Evolutionary conservation across 129 eudicot species (phyloP).

Genomic region (Erigeron canadensis): DNA sequence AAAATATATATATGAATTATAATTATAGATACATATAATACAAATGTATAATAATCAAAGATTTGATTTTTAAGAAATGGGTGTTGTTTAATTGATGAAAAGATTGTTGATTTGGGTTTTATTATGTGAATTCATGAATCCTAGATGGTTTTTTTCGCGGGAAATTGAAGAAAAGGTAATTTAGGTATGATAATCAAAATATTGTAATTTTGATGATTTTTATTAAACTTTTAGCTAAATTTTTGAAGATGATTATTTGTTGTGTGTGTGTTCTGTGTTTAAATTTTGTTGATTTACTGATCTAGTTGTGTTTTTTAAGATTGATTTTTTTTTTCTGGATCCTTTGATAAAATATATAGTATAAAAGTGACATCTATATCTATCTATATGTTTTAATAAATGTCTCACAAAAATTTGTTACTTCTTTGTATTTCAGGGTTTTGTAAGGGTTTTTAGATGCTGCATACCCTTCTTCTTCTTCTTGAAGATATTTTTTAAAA

Average conservation of each 20-base stretch:
- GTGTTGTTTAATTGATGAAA: constrained; percentile 20
- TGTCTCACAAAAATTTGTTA: constrained; percentile 16
- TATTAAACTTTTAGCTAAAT: constrained; percentile 4
- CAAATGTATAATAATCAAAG: neutral
- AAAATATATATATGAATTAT: too few relatives aligned
- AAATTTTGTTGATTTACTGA: neutral
- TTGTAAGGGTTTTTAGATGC: constrained; percentile 47
- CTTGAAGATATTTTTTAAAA: neutral
- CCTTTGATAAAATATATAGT: constrained; percentile 23
- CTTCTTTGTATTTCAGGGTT: constrained; percentile 30
- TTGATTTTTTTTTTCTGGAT: constrained; percentile 29
- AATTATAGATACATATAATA: too few relatives aligned
- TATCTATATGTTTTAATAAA: constrained; percentile 17
- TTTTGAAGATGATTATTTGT: constrained; percentile 1
- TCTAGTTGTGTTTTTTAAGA: constrained; percentile 21
- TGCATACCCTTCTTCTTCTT: neutral
- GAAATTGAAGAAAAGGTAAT: constrained; percentile 18
- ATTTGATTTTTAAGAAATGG: constrained; percentile 13
- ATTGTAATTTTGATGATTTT: neutral
- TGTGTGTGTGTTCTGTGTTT: constrained; percentile 38
- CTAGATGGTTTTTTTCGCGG: constrained; percentile 29
- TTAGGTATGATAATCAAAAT: constrained; percentile 36
- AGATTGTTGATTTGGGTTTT: constrained; percentile 27
- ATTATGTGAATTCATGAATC: constrained; percentile 13
- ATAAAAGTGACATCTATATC: constrained; percentile 9